Percentiles rank a stretch among this genome's conserved stretches.
phyloP scores from a whole-genome alignment of 306 rosid genomes.

The Medicago lupulina region DNA sequence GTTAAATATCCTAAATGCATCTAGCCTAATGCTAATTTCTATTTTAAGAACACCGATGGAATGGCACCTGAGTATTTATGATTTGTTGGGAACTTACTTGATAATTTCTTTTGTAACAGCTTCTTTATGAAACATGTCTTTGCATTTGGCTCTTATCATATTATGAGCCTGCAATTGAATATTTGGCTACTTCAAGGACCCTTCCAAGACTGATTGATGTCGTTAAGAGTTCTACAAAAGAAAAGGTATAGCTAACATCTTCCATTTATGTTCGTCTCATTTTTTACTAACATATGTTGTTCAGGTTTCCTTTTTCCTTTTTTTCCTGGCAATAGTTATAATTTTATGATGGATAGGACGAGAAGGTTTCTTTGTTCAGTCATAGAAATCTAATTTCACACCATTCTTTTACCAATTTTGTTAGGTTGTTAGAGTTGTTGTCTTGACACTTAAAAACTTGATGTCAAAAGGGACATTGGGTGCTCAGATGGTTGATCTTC shows the following conservation, averaged over 20 bases:
- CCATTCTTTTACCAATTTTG: conserved; percentile 47
- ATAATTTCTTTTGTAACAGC: conserved; percentile 62
- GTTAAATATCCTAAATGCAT: conserved; percentile 26
- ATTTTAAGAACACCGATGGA: background rate
- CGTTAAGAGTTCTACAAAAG: conserved; percentile 94
- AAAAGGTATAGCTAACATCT: conserved; percentile 70
- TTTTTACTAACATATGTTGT: conserved; percentile 11
- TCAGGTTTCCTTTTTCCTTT: background rate
- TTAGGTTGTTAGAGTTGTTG: conserved; percentile 98
- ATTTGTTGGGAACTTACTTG: conserved; percentile 39
- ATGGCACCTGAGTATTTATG: background rate
- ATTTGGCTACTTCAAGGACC: conserved; percentile 89
- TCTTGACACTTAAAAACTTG: conserved; percentile 85
- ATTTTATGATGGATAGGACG: conserved; percentile 24
- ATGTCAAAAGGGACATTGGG: conserved; percentile 86
- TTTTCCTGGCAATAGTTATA: background rate
- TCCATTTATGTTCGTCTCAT: conserved; percentile 34
- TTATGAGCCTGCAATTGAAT: conserved; percentile 94
- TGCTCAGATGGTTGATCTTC: conserved; percentile 96
- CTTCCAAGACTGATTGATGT: conserved; percentile 89
- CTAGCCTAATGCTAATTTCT: conserved; percentile 24
- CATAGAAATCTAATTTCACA: conserved; percentile 37
- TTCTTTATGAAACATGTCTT: conserved; percentile 93
- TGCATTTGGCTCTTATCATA: conserved; percentile 96
- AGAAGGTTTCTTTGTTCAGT: background rate